These are phyloP conservation scores for Clonostachys chloroleuca DNA, from an alignment of 2,329 filamentous ascomycete genomes.

Conservation along the genomic window DNA sequence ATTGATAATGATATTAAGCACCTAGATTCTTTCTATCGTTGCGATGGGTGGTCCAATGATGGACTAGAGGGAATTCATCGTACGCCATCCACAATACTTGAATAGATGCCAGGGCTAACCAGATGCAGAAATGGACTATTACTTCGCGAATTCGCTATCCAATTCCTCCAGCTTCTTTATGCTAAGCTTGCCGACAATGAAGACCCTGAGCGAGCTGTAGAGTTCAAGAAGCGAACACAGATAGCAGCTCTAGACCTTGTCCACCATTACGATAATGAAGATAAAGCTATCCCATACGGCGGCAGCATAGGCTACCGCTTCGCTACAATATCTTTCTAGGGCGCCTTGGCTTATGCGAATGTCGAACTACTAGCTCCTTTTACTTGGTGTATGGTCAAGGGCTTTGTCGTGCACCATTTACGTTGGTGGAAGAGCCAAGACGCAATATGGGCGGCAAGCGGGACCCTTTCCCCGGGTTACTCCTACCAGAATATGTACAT, in stretches of 20 bases:
- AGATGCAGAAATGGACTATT: constrained; percentile 70
- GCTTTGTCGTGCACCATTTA: constrained; percentile 68
- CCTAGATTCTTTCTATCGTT: constrained; percentile 77
- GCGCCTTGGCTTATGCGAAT: constrained; percentile 69
- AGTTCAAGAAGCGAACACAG: constrained; percentile 66
- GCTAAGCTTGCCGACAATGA: constrained; percentile 64
- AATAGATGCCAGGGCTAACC: background rate
- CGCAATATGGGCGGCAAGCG: constrained; percentile 70
- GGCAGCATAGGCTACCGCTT: constrained; percentile 79
- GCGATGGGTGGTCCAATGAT: constrained; percentile 78
- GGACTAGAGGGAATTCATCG: constrained; percentile 72
- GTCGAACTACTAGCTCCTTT: constrained; percentile 68
- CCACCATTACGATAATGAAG: constrained; percentile 72
- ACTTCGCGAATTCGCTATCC: constrained; percentile 77
- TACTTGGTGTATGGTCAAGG: constrained; percentile 76
- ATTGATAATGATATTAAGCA: constrained; percentile 74
- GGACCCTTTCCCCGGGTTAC: constrained; percentile 73
- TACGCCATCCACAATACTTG: constrained; percentile 16
- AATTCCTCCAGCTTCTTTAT: constrained; percentile 74
- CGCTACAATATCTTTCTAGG: constrained; percentile 83
- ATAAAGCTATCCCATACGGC: constrained; percentile 71
- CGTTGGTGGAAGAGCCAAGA: constrained; percentile 76
- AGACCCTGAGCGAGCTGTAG: constrained; percentile 60
- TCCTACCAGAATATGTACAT: constrained; percentile 74
- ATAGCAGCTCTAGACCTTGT: constrained; percentile 66